Evolutionary conservation across 768 basidiomycete genomes (phyloP), one percentile per base, ranked within the genome.

Genomic region (Leccinellum rugosiceps): DNA sequence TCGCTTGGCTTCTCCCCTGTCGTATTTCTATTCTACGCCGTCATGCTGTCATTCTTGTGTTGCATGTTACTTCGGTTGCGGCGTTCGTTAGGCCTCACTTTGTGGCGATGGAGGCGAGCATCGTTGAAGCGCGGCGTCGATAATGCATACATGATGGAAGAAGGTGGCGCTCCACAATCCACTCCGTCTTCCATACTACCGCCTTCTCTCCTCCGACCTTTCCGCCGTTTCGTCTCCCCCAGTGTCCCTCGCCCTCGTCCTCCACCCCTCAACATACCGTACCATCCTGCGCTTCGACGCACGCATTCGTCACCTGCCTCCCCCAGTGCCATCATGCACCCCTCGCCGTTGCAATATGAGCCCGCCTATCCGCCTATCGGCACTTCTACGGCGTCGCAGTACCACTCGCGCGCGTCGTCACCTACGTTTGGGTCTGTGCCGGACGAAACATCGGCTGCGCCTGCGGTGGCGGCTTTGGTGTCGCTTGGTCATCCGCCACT

Each of bases 1-100:
- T 83, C 86, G 1, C 80, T 92, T 30, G 88, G 89, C 0, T 90
- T 91, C 69, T 88, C 90, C 6, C 83, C 83, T 8, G 76, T 88
- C 21, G 67, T 83, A n/a, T 73, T 87, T 63, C 60, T 89, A 8
- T 77, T 87, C 63, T 87, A 83, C 68, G 57, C 78, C 15, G 58
- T 78, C 56, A 58, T 81, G 23, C 61, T 83, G 26, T 69, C 75
- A 38, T 45, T 83, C 38, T 43, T 85, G 23, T 55, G 78, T 15
- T 68, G 79, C 47, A 59, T 85, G 41, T 68, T 70, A 25, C 83
- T 77, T 58, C 85, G 88, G 5, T 66, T 92, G 57, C 83, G 88
- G 30, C 80, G 83, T 48, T 77, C 77, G 35, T 65, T 88, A 11
- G 76, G 83, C 19, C 66, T 75, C 3, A 71, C 75, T 19, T 45